These are phyloP conservation scores for Cyberlindnera mrakii DNA, from an alignment of 805 yeast species.

Conservation along the genomic window DNA sequence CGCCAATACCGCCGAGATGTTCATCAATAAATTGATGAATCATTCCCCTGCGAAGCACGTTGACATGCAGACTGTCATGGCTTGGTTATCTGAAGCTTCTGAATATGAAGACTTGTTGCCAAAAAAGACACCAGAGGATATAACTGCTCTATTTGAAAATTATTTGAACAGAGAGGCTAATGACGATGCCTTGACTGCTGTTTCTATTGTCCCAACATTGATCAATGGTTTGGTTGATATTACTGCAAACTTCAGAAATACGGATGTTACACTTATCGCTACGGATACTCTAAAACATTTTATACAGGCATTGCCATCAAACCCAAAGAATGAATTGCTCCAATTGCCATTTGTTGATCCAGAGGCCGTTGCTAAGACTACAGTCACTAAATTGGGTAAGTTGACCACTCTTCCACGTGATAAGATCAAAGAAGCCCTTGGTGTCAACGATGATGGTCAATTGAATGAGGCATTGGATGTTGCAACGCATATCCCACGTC, in stretches of 20 bases:
- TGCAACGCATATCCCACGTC: conserved; percentile 61
- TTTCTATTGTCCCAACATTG: conserved; percentile 58
- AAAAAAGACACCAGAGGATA: conserved; percentile 38
- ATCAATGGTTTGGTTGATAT: conserved; percentile 73
- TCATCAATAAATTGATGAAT: conserved; percentile 68
- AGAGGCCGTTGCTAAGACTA: conserved; percentile 33
- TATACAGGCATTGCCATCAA: conserved; percentile 66
- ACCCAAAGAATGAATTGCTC: conserved; percentile 53
- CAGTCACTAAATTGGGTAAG: conserved; percentile 63
- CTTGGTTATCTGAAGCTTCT: conserved; percentile 55
- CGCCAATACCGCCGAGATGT: conserved; percentile 73
- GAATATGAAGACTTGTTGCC: conserved; percentile 47
- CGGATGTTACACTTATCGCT: conserved; percentile 55
- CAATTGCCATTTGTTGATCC: conserved; percentile 75
- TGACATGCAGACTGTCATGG: conserved; percentile 49
- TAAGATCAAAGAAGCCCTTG: conserved; percentile 50
- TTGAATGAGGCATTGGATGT: conserved; percentile 44
- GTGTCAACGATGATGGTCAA: conserved; percentile 37
- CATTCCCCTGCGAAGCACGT: conserved; percentile 61
- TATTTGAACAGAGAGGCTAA: conserved; percentile 47
- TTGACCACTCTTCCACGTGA: conserved; percentile 52
- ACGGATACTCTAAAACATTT: conserved; percentile 65
- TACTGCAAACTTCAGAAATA: conserved; percentile 70
- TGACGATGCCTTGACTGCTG: conserved; percentile 44
- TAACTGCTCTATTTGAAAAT: conserved; percentile 45